These are phyloP conservation scores for Pichia insulana DNA, from an alignment of 805 yeast species.

Conservation along the genomic window DNA sequence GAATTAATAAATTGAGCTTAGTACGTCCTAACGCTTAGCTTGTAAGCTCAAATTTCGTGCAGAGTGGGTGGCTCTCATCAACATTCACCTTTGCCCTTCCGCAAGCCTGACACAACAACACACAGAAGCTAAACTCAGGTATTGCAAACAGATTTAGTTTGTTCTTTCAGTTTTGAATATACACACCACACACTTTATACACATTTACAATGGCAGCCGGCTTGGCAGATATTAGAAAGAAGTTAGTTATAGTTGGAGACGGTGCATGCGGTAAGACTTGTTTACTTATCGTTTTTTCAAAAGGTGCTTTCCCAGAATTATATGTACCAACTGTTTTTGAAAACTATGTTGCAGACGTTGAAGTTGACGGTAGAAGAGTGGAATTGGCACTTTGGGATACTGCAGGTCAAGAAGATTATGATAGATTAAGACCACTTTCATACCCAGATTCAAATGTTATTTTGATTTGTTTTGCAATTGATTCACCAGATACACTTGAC, in stretches of 20 bases:
- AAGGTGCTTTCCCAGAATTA: constrained; percentile 88
- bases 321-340: constrained; percentile 96
- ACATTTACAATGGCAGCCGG: constrained; percentile 33
- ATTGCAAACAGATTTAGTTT: not conserved
- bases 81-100: not conserved
- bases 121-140: not conserved
- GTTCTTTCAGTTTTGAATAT: too few relatives aligned
- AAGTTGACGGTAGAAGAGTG: constrained; percentile 82
- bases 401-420: constrained; percentile 97
- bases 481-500: constrained; percentile 84
- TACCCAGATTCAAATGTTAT: constrained; percentile 92
- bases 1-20: too few relatives aligned
- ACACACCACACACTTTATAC: not conserved
- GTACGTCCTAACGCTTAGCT: too few relatives aligned
- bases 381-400: constrained; percentile 97
- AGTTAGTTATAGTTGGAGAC: constrained; percentile 91
- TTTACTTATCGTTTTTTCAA: constrained; percentile 74
- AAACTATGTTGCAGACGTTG: constrained; percentile 96
- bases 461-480: constrained; percentile 83
- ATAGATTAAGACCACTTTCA: constrained; percentile 82
- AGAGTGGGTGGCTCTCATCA: too few relatives aligned
- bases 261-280: constrained; percentile 98
- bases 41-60: too few relatives aligned
- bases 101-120: not conserved
- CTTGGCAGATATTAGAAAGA: constrained; percentile 56